phyloP scores from a whole-genome alignment of 345 rosid species.

The Euphorbia lathyris region DNA sequence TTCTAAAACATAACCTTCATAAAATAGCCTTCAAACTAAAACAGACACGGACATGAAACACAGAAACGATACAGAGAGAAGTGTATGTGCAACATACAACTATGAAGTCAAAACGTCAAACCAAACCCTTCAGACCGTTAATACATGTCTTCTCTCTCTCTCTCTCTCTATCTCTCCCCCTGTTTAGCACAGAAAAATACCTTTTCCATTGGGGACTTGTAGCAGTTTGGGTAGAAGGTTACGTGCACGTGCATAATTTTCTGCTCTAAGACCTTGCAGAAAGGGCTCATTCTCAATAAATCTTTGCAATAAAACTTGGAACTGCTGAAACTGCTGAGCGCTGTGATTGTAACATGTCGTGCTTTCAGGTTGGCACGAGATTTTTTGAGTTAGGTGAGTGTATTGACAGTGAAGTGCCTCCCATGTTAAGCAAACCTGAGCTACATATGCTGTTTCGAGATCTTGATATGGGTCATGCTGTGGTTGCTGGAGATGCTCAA shows the following conservation, averaged over 20 bases:
- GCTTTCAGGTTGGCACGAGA: conserved; percentile 60
- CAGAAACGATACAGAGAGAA: no score
- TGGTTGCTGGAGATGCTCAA: conserved; percentile 49
- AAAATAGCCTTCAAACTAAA: no score
- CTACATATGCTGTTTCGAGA: conserved; percentile 83
- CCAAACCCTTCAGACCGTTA: not conserved
- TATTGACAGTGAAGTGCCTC: conserved; percentile 96
- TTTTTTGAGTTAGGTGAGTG: conserved; percentile 66
- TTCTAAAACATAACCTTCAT: no score
- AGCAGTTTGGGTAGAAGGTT: conserved; percentile 72
- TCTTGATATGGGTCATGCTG: conserved; percentile 53
- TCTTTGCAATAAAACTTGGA: conserved; percentile 81
- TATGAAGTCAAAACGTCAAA: not conserved
- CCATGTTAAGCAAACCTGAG: conserved; percentile 95
- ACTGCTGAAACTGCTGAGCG: conserved; percentile 89
- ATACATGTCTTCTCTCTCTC: not conserved
- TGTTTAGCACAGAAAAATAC: conserved; percentile 31
- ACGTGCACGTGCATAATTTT: conserved; percentile 71
- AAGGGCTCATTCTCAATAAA: conserved; percentile 94
- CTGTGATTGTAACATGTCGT: conserved; percentile 64
- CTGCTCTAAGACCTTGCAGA: conserved; percentile 68
- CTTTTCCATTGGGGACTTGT: conserved; percentile 80
- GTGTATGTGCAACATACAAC: no score
- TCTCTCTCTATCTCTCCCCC: no score
- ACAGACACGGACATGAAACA: no score